Percentiles rank a stretch among this genome's conserved stretches.
Evolutionary conservation across 2,329 filamentous ascomycete genomes (phyloP).

Genomic region (Nemania bipapillata): DNA sequence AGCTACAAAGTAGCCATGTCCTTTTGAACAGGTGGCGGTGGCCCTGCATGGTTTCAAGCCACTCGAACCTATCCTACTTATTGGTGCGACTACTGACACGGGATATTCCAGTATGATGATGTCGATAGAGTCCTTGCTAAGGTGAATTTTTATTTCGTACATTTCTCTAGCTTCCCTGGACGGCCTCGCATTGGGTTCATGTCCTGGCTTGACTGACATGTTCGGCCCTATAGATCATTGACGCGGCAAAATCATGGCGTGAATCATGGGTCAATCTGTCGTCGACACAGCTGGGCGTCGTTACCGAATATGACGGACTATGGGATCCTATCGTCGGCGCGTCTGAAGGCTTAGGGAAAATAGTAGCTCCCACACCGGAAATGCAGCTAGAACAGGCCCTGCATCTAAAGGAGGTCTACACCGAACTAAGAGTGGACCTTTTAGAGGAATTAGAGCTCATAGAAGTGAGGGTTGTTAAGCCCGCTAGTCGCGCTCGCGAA

Average conservation of each 20-base stretch:
- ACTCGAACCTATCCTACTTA: background rate
- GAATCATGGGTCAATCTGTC: constrained; percentile 81
- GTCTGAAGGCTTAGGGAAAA: constrained; percentile 65
- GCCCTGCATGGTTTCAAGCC: background rate
- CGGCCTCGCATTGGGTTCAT: constrained; percentile 17
- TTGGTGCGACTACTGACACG: constrained; percentile 11
- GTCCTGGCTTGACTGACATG: constrained; percentile 29
- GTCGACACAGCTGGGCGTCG: constrained; percentile 72
- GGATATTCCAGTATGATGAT: constrained; percentile 70
- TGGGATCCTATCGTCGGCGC: constrained; percentile 81
- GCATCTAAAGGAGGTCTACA: constrained; percentile 73
- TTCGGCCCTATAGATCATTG: constrained; percentile 69
- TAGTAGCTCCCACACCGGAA: constrained; percentile 69
- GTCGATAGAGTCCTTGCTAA: constrained; percentile 78
- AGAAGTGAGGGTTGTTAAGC: constrained; percentile 74
- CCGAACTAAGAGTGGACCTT: constrained; percentile 77
- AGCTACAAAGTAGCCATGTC: background rate
- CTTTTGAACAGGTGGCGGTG: background rate
- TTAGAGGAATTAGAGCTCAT: constrained; percentile 76
- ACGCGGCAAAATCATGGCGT: constrained; percentile 79
- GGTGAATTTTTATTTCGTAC: constrained; percentile 59
- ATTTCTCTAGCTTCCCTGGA: constrained; percentile 9
- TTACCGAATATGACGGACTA: constrained; percentile 74
- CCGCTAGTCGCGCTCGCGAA: constrained; percentile 75
- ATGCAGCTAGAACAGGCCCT: constrained; percentile 71